These are phyloP conservation scores for Dactylellina cionopaga DNA, from an alignment of 2,329 filamentous ascomycete genomes.

Conservation along the genomic window DNA sequence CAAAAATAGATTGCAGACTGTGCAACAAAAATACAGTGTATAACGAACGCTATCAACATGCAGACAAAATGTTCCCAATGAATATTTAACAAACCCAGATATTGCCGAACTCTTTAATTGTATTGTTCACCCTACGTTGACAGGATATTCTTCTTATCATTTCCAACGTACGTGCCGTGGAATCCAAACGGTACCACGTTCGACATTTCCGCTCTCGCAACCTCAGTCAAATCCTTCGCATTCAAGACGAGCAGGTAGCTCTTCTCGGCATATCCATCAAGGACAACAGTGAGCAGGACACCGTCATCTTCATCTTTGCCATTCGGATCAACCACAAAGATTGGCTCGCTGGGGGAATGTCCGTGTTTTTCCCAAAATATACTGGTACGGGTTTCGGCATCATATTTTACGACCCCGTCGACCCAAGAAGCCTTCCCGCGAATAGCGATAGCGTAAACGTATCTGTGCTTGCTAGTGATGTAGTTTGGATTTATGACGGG, in stretches of 20 bases:
- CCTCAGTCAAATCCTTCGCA: conserved; percentile 71
- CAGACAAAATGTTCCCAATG: not conserved
- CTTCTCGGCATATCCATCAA: conserved; percentile 67
- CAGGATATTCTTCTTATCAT: conserved; percentile 18
- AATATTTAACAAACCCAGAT: no score
- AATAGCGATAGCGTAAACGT: conserved; percentile 69
- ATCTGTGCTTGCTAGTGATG: conserved; percentile 68
- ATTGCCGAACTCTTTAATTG: no score
- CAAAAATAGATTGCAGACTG: not conserved
- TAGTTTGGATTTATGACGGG: conserved; percentile 73
- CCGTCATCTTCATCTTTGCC: conserved; percentile 68
- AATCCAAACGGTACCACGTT: conserved; percentile 73
- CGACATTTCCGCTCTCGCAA: conserved; percentile 71
- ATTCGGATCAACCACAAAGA: conserved; percentile 68
- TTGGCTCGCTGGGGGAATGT: conserved; percentile 75
- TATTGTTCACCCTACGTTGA: not conserved
- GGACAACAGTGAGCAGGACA: conserved; percentile 70
- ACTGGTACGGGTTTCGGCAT: conserved; percentile 67
- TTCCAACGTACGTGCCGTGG: conserved; percentile 67
- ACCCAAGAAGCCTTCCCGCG: conserved; percentile 70
- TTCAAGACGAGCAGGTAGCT: conserved; percentile 75
- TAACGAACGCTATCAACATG: not conserved
- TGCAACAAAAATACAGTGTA: conserved; percentile 4
- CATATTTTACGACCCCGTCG: conserved; percentile 74
- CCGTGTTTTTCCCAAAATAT: conserved; percentile 69